A percentile compares a stretch with the other conserved stretches of the same genome.
phyloP scores from a whole-genome alignment of 331 rosid genomes.

The Spiraea crenata region DNA sequence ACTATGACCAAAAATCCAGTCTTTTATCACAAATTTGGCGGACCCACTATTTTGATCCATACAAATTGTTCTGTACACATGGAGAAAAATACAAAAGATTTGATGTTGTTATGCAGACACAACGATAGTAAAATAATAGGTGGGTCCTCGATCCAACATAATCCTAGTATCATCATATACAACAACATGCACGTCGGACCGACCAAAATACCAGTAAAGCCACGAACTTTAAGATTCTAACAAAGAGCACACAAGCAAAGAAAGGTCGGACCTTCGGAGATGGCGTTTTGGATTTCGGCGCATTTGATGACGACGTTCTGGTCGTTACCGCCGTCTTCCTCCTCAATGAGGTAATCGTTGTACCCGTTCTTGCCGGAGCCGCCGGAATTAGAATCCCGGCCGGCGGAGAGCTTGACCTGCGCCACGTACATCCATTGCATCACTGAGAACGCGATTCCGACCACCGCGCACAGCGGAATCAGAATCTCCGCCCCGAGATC shows the following conservation, averaged over 20 bases:
- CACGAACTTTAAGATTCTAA: neutral
- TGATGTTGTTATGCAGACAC: neutral
- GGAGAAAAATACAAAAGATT: no score
- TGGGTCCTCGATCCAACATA: slow-evolving; percentile 38
- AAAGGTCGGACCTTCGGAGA: slow-evolving; percentile 59
- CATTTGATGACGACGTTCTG: slow-evolving; percentile 83
- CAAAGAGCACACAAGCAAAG: neutral
- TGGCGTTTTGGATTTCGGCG: slow-evolving; percentile 88
- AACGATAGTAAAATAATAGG: slow-evolving; percentile 12
- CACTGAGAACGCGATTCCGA: slow-evolving; percentile 70
- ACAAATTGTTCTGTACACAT: no score
- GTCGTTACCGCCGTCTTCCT: slow-evolving; percentile 89
- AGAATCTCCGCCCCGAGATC: slow-evolving; percentile 82
- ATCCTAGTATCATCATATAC: neutral
- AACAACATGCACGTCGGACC: slow-evolving; percentile 25
- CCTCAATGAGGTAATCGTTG: slow-evolving; percentile 79
- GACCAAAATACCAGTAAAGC: neutral
- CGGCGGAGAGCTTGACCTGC: slow-evolving; percentile 59
- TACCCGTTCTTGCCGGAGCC: slow-evolving; percentile 58
- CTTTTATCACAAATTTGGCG: no score
- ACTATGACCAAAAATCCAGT: no score
- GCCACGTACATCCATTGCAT: slow-evolving; percentile 76
- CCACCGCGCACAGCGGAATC: slow-evolving; percentile 73
- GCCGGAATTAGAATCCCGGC: slow-evolving; percentile 31
- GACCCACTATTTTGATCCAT: no score